These are phyloP conservation scores for Candida anutae DNA, from an alignment of 1,139 yeast species.

Conservation along the genomic window DNA sequence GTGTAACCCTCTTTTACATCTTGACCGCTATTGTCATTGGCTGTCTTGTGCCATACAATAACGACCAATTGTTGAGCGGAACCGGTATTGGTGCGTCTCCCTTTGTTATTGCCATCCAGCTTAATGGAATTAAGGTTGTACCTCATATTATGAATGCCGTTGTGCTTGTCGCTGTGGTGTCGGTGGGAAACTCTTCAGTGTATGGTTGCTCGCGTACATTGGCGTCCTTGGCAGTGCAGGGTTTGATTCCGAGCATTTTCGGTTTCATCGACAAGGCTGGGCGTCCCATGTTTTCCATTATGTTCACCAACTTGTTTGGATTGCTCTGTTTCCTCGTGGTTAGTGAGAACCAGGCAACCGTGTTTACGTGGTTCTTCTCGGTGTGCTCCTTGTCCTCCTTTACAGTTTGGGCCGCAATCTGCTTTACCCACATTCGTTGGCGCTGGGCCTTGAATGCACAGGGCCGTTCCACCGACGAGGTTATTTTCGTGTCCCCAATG, in stretches of 20 bases:
- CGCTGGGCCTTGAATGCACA: conserved; percentile 14
- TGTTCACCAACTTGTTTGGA: conserved; percentile 47
- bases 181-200: conserved; percentile 50
- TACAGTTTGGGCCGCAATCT: conserved; percentile 27
- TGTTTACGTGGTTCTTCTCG: conserved; percentile 33
- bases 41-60: conserved; percentile 15
- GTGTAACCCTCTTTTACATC: conserved; percentile 17
- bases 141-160: conserved; percentile 51
- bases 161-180: conserved; percentile 41
- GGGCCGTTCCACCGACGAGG: conserved; percentile 37
- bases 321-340: conserved; percentile 22
- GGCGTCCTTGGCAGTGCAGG: conserved; percentile 46
- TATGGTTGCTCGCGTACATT: conserved; percentile 50
- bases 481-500: conserved; percentile 39
- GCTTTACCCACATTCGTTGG: conserved; percentile 15
- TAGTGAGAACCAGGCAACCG: conserved; percentile 8
- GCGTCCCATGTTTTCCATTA: conserved; percentile 47
- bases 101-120: conserved; percentile 46
- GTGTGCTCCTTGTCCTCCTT: conserved; percentile 33
- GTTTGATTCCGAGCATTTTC: conserved; percentile 34
- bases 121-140: conserved; percentile 31
- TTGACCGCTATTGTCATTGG: conserved; percentile 13
- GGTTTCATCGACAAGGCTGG: conserved; percentile 52
- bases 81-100: conserved; percentile 39
- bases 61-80: conserved; percentile 8